Percentiles rank a stretch among this genome's conserved stretches.
phyloP scores from a whole-genome alignment of 2,329 filamentous ascomycete species.

The Verticillium klebahnii region DNA sequence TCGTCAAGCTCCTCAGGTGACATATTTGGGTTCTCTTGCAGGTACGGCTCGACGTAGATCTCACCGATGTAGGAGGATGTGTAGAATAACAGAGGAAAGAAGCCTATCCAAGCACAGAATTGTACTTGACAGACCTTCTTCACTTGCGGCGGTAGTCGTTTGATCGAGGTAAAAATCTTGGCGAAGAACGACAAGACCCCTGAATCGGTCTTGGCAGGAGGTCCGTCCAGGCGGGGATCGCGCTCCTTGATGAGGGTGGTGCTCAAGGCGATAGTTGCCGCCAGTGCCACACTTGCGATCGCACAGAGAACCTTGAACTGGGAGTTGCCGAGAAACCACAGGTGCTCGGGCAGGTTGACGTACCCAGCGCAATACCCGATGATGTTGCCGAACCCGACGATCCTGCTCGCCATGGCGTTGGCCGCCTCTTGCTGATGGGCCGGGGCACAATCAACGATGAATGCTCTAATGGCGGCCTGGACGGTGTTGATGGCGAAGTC shows the following conservation, averaged over 20 bases:
- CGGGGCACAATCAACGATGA: slow-evolving; percentile 90
- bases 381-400: slow-evolving; percentile 86
- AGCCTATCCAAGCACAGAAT: slow-evolving; percentile 87
- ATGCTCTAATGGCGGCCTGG: slow-evolving; percentile 85
- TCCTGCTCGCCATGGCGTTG: slow-evolving; percentile 89
- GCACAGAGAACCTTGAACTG: slow-evolving; percentile 93
- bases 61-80: slow-evolving; percentile 91
- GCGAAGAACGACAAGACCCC: slow-evolving; percentile 77
- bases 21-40: slow-evolving; percentile 74
- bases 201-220: slow-evolving; percentile 52
- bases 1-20: slow-evolving; percentile 69
- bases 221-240: slow-evolving; percentile 70
- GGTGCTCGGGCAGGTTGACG: slow-evolving; percentile 65
- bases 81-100: slow-evolving; percentile 95
- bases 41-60: slow-evolving; percentile 81
- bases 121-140: slow-evolving; percentile 77
- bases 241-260: slow-evolving; percentile 68
- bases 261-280: slow-evolving; percentile 65
- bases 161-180: slow-evolving; percentile 71
- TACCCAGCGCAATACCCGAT: slow-evolving; percentile 86
- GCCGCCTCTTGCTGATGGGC: slow-evolving; percentile 90
- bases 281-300: slow-evolving; percentile 73
- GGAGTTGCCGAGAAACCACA: slow-evolving; percentile 78
- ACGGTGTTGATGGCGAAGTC: slow-evolving; percentile 98
- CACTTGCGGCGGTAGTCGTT: slow-evolving; percentile 75